Evolutionary conservation across 176 grass and related monocot genomes (phyloP).

Genomic region (Dendrocalamus sinicus): DNA sequence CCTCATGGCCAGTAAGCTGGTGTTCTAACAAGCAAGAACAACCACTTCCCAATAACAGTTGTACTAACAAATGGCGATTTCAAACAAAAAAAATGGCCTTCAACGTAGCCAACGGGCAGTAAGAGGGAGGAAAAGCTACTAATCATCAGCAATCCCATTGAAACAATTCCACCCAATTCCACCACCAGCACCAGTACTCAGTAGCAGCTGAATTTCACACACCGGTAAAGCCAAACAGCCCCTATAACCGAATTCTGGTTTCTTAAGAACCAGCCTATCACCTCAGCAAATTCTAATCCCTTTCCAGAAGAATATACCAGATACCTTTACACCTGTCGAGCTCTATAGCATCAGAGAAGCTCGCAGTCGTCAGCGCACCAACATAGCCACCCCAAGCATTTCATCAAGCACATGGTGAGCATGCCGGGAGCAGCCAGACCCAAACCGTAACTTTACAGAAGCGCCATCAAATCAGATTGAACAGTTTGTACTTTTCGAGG

Average conservation of each 20-base stretch:
- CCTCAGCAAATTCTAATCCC: not conserved
- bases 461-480: not conserved
- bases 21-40: not conserved
- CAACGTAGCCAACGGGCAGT: too few species aligned
- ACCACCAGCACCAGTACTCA: too few species aligned
- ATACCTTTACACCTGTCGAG: not conserved
- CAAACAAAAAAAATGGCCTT: not conserved
- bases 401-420: constrained; percentile 24
- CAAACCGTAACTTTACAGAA: not conserved
- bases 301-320: not conserved
- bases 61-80: not conserved
- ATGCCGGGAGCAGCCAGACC: not conserved
- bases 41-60: not conserved
- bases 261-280: not conserved
- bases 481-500: not conserved
- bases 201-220: too few species aligned
- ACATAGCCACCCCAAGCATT: constrained; percentile 29
- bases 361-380: constrained; percentile 2
- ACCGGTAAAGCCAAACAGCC: too few species aligned
- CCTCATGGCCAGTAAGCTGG: constrained; percentile 28
- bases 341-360: constrained; percentile 4
- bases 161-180: too few species aligned
- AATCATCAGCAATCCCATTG: too few species aligned
- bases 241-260: not conserved
- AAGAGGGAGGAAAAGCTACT: too few species aligned